Evolutionary conservation across 495 filamentous ascomycete species (phyloP), one percentile per base, ranked within the genome.

Genomic region (Bryoglossum gracile): DNA sequence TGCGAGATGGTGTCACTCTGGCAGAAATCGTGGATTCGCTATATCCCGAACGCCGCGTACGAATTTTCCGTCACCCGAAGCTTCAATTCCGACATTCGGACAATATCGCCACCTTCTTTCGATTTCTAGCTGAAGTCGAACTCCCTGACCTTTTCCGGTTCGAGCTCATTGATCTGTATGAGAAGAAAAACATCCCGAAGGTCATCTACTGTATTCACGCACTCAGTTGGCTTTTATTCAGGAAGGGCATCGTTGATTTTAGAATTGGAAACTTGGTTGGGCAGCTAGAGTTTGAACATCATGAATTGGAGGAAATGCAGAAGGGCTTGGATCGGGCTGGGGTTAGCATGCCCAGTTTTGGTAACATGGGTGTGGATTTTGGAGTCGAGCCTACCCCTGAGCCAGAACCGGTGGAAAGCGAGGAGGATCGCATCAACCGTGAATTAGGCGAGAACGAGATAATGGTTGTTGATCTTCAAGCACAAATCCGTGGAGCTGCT

Each of bases 151-250:
- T 99, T n/a, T 99, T 99, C 65, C 80, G 90, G 52, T 99, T 99
- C 66, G 94, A 99, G 65, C 76, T 96, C 8, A 95, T 95, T 30
- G 94, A 99, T 62, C 68, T 99, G 26, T 99, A 99, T 70, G 94
- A 99, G 64, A 99, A 97, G 71, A 99, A 99, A 66, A 99, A 99
- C 58, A 90, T 97, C 4, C 94, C 94, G 0, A 99, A 95, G 66
- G 94, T 96, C 58, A 97, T 99, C 51, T 92, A 99, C 67, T 96
- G 94, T 65, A 89, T 99, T 49, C 94, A 99, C 62, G 94, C 94
- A 2, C 68, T 97, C 11, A 95, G 90, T 56, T 99, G 91, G 87
- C 70, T 97, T 32, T 77, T 99, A 5, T 96, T 85, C 68, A 81
- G 94, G 39, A 94, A 95, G 61, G 90, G 90, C 0, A 85, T 99